Conservation (phyloP, 129 eudicot species). For the Kitagawia praeruptora region DNA sequence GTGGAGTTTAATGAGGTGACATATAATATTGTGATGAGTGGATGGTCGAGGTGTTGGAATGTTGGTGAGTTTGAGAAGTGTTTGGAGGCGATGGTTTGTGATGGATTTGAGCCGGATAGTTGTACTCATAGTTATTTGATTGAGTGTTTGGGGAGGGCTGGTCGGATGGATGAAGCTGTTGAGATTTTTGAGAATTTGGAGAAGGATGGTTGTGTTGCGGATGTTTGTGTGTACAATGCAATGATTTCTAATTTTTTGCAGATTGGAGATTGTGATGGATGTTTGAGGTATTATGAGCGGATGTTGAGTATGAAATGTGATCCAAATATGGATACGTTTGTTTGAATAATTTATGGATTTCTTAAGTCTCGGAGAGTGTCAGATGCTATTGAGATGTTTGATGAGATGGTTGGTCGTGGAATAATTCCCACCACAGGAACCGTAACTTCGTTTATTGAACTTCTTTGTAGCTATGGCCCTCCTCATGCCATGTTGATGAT, state of each 20-base stretch:
- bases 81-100: constrained; percentile 62
- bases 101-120: constrained; percentile 64
- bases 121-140: constrained; percentile 50
- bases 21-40: constrained; percentile 48
- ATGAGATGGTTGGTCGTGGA: constrained; percentile 53
- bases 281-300: constrained; percentile 47
- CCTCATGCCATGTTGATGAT: constrained; percentile 90
- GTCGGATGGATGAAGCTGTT: constrained; percentile 56
- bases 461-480: constrained; percentile 73
- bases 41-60: constrained; percentile 67
- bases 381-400: constrained; percentile 79
- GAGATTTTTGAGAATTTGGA: constrained; percentile 44
- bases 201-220: constrained; percentile 25
- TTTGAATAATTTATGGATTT: constrained; percentile 37
- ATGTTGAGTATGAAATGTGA: constrained; percentile 44
- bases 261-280: constrained; percentile 46
- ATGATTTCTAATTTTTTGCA: constrained; percentile 56
- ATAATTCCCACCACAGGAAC: constrained; percentile 59
- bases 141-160: constrained; percentile 83
- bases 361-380: constrained; percentile 69
- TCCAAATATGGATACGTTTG: constrained; percentile 60
- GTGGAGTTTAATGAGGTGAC: constrained; percentile 31
- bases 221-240: constrained; percentile 54
- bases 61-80: constrained; percentile 50
- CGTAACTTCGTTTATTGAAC: constrained; percentile 48